Evolutionary conservation across 1,284 basidiomycete species (phyloP), one percentile per base, ranked within the genome.

Genomic region (Meira nashicola): DNA sequence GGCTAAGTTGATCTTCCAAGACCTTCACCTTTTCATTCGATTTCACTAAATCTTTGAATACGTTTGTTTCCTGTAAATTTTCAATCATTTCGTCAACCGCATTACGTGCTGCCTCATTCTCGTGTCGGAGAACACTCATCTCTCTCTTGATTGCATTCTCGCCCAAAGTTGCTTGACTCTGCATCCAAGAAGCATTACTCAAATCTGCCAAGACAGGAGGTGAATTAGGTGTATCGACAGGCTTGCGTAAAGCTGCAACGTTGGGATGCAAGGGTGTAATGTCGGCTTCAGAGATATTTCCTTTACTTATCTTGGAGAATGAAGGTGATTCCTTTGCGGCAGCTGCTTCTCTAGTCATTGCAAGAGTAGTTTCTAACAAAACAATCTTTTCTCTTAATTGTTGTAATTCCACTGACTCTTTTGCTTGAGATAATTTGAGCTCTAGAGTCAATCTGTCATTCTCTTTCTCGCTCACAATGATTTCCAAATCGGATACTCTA

Each of bases 161-260:
- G 7, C 66, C 68, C 12, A 72, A 58, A n/a, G 66, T 70, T 21
- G 70, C 68, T 17, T 73, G 65, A 48, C 65, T 65, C 63, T 67
- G 49, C 17, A 52, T 33, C 40, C 56, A 58, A 15, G 56, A 58
- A 1, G 56, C 56, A 37, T 50, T 37, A 39, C 52, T 55, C 17
- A 58, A 38, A 6, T 58, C 38, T n/a, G 39, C 54, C 28, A 33
- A 33, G 28, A 33, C 28, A 33, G 28, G 28, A 23, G 57, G 57
- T 15, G 57, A 58, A 10, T 21, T 28, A 5, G 57, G 57, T 10
- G 57, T 58, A 23, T 53, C 50, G 5, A 58, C 15, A 11, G 57
- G 37, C 50, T 43, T 58, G 10, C 39, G 47, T n/a, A 58, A 40
- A 17, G 19, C 9, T 17, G 41, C 28, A 8, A 58, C 38, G 14